Conservation (phyloP, 805 yeast species). For the Danielia reshetovae region DNA sequence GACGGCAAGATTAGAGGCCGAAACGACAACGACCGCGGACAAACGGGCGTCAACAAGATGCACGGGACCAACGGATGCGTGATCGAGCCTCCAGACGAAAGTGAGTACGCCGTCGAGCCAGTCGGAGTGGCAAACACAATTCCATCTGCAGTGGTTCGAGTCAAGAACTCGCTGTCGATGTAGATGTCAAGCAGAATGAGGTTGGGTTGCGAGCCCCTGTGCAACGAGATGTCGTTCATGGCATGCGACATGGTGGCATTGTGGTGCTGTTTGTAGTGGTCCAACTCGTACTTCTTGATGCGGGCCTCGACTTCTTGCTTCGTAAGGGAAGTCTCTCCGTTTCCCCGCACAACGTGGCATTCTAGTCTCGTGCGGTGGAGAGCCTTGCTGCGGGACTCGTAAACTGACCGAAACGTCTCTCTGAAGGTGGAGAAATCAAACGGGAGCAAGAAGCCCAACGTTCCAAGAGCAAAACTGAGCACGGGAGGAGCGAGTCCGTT, state of each 20-base stretch:
- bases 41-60: slow-evolving; percentile 80
- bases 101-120: slow-evolving; percentile 90
- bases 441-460: slow-evolving; percentile 85
- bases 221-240: slow-evolving; percentile 87
- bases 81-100: slow-evolving; percentile 88
- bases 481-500: slow-evolving; percentile 82
- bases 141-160: slow-evolving; percentile 93
- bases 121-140: slow-evolving; percentile 84
- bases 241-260: slow-evolving; percentile 56
- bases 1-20: slow-evolving; percentile 83
- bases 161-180: slow-evolving; percentile 78
- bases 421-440: slow-evolving; percentile 67
- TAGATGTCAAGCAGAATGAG: slow-evolving; percentile 78
- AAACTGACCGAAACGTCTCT: slow-evolving; percentile 61
- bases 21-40: slow-evolving; percentile 88
- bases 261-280: slow-evolving; percentile 18
- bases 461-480: slow-evolving; percentile 82
- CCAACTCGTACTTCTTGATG: slow-evolving; percentile 12
- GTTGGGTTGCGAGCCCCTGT: slow-evolving; percentile 85
- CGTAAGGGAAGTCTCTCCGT: slow-evolving; percentile 2
- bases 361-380: slow-evolving; percentile 75
- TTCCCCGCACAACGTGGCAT: slow-evolving; percentile 55
- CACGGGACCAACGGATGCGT: slow-evolving; percentile 87
- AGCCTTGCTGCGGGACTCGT: slow-evolving; percentile 64
- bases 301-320: slow-evolving; percentile 11